Evolutionary conservation across 495 filamentous ascomycete genomes (phyloP), one percentile per base, ranked within the genome.

Genomic region (Oleoguttula mirabilis): DNA sequence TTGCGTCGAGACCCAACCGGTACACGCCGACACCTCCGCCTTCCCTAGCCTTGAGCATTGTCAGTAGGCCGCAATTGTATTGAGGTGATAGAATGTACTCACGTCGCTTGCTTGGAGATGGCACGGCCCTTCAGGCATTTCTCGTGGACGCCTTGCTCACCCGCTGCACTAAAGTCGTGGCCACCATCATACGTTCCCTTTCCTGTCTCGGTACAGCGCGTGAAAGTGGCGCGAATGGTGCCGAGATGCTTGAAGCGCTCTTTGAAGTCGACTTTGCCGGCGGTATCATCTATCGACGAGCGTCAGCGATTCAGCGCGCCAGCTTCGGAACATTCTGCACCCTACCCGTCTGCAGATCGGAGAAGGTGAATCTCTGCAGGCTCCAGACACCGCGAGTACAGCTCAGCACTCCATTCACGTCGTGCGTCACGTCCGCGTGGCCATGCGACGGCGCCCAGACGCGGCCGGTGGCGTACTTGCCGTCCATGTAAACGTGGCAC

Each of bases 51-150:
- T 50, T n/a, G n/a, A n/a, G n/a, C n/a, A n/a, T n/a, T n/a, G n/a
- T n/a, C n/a, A n/a, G n/a, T n/a, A 25, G 31, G 45, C 5, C 10
- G 21, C 14, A 17, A 17, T 16, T 12, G 7, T 28, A n/a, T 21
- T 21, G 11, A 8, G 14, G 10, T 14, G 21, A 21, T 4, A 4
- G 12, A 11, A 7, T 36, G 20, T n/a, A 41, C 42, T 37, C 15
- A 51, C 48, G n/a, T 15, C 1, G 41, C 38, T 22, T 17, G 15
- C 1, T 30, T 25, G 7, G 52, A 51, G 17, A 55, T 41, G 1
- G 52, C 43, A 7, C 45, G 48, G 10, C 52, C 52, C 34, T 55
- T 55, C 24, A 55, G 32, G 8, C 16, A 19, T 36, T 55, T 55
- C 23, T 55, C 48, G 25, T 3, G 52, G 36, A 20, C 48, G 1